Evolutionary conservation across 192 early-diverging fungal genomes (phyloP), one percentile per base, ranked within the genome.

Genomic region (Coemansia sp.): DNA sequence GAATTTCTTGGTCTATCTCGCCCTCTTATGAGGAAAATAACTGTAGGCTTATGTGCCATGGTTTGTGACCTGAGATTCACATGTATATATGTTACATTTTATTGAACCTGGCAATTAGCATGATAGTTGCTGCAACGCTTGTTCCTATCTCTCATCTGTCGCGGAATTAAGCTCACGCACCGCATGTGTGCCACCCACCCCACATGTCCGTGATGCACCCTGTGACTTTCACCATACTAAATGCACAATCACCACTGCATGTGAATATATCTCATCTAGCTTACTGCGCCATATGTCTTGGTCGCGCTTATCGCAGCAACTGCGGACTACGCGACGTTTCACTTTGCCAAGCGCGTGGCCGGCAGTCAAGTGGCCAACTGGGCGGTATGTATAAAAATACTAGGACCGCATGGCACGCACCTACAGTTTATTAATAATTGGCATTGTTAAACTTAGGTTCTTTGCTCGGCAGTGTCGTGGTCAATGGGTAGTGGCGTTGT

Each of bases 231-330:
- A 21, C 15, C 45, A 2, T 53, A 53, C n/a, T 53, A 53, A 53
- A 27, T 27, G 2, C 48, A 19, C 51, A 53, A 27, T 29, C 59
- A 15, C 27, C 2, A 27, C 57, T 42, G 27, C 67, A 70, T 66
- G 68, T 70, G 51, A 63, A 68, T 64, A 23, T 37, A 41, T 31
- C 38, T 11, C 39, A 48, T 38, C 2, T 66, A 80, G 77, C 84
- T 94, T 14, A 67, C 85, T 32, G 89, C 87, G 21, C 95, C 96
- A 9, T 84, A 90, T 12, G 57, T 89, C 21, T 65, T 98, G 19
- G 93, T 95, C 57, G 91, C 90, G 9, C 29, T 86, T 7, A 88
- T 94, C 73, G 88, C 94, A 0, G 89, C 90, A 0, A 32, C 91
- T 1, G 78, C 77, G 0, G 96, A 98, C 76, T 84, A 84, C 59